These are phyloP conservation scores for Aspergillus indologenus DNA, from an alignment of 495 filamentous ascomycete species.

Conservation along the genomic window DNA sequence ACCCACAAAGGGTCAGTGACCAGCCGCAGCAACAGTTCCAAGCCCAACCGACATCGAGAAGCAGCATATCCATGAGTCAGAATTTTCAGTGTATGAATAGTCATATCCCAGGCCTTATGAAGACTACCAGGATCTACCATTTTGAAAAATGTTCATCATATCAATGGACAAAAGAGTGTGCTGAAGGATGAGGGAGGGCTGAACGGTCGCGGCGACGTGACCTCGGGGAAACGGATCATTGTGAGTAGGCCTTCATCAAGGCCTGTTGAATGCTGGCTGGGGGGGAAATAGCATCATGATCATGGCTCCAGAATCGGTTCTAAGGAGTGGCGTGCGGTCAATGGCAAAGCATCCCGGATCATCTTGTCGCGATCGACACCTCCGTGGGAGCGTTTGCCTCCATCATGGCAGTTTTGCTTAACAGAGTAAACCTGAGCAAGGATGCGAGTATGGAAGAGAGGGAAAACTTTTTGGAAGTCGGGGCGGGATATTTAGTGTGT, in stretches of 20 bases:
- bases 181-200: not conserved
- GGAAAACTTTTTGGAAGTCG: not conserved
- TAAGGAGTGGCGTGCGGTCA: no score
- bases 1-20: no score
- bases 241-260: not conserved
- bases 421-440: not conserved
- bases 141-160: constrained; percentile 42
- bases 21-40: no score
- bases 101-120: constrained; percentile 34
- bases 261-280: not conserved
- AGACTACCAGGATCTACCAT: constrained; percentile 35
- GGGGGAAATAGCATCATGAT: not conserved
- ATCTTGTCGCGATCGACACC: not conserved
- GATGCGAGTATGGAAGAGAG: not conserved
- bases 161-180: constrained; percentile 21
- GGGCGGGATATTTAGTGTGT: not conserved
- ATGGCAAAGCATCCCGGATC: not conserved
- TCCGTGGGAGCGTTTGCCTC: not conserved
- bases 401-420: not conserved
- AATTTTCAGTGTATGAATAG: constrained; percentile 50
- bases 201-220: not conserved
- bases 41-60: constrained; percentile 1
- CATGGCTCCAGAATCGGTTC: not conserved
- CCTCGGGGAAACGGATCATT: no score
- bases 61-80: constrained; percentile 26